These are phyloP conservation scores for Whalleya microplaca DNA, from an alignment of 2,329 filamentous ascomycete genomes.

Conservation along the genomic window DNA sequence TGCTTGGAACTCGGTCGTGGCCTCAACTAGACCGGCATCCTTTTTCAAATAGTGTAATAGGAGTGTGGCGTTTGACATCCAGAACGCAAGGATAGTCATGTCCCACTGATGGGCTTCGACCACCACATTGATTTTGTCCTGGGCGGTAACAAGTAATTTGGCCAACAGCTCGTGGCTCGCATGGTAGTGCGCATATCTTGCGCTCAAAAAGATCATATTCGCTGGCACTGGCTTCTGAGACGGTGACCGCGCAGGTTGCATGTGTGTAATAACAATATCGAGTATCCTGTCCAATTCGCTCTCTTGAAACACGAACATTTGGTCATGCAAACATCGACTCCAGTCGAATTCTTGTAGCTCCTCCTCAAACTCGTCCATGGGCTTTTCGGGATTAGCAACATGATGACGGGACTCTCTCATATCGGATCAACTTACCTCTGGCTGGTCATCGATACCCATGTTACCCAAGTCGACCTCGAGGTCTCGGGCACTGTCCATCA, in stretches of 20 bases:
- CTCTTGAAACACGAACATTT: slow-evolving; percentile 99
- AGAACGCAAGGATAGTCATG: slow-evolving; percentile 98
- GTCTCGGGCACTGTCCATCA: slow-evolving; percentile 98
- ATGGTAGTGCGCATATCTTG: slow-evolving; percentile 95
- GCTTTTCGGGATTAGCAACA: slow-evolving; percentile 46
- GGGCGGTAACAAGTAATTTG: slow-evolving; percentile 80
- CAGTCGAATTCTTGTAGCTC: slow-evolving; percentile 95
- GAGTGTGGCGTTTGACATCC: slow-evolving; percentile 96
- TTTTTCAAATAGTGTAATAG: slow-evolving; percentile 98
- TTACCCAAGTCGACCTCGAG: slow-evolving; percentile 96
- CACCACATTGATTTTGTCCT: slow-evolving; percentile 95
- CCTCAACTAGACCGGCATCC: slow-evolving; percentile 77
- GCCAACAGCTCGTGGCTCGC: slow-evolving; percentile 82
- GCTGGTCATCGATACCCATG: slow-evolving; percentile 91
- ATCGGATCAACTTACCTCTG: slow-evolving; percentile 66
- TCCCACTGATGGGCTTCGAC: slow-evolving; percentile 98
- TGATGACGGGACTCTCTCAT: slow-evolving; percentile 11
- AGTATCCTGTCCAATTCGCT: slow-evolving; percentile 89
- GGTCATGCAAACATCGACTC: slow-evolving; percentile 91
- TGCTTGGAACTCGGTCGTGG: slow-evolving; percentile 86
- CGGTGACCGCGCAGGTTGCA: slow-evolving; percentile 93
- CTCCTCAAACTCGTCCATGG: slow-evolving; percentile 79
- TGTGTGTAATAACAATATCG: slow-evolving; percentile 94
- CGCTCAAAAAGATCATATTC: slow-evolving; percentile 94
- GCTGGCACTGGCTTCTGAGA: slow-evolving; percentile 98